These are phyloP conservation scores for Dissoconium aciculare DNA, from an alignment of 2,329 filamentous ascomycete genomes.

Conservation along the genomic window DNA sequence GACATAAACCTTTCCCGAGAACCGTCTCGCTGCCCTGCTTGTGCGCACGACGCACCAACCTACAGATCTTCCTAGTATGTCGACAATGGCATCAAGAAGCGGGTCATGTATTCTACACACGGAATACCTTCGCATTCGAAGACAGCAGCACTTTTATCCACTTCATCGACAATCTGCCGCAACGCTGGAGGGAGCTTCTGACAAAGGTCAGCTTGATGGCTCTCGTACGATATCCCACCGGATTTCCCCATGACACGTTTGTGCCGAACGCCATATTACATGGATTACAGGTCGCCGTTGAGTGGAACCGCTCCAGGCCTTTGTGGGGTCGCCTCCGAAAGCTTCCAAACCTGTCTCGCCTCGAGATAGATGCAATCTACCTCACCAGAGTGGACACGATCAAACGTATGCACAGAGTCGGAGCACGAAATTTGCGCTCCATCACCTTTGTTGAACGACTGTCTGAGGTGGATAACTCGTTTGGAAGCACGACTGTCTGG, in stretches of 20 bases:
- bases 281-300: constrained; percentile 1
- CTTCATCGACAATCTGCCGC: constrained; percentile 3
- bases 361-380: constrained; percentile 10
- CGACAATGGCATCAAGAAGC: constrained; percentile 10
- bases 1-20: constrained; percentile 5
- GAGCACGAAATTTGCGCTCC: constrained; percentile 2
- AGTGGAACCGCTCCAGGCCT: not conserved
- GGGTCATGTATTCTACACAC: constrained; percentile 7
- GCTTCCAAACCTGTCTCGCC: constrained; percentile 5
- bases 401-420: constrained; percentile 2
- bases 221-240: constrained; percentile 1
- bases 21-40: constrained; percentile 6
- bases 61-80: constrained; percentile 10
- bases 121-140: constrained; percentile 13
- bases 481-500: constrained; percentile 6
- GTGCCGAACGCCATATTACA: not conserved
- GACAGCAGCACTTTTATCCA: constrained; percentile 2
- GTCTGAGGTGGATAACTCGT: not conserved
- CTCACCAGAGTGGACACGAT: constrained; percentile 3
- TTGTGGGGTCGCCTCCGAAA: constrained; percentile 4
- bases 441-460: constrained; percentile 3
- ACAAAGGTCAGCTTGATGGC: constrained; percentile 5
- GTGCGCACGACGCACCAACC: constrained; percentile 9
- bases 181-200: constrained; percentile 4
- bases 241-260: not conserved